Conservation (phyloP, 495 filamentous ascomycete genomes). For the Penicillium paxilli region DNA sequence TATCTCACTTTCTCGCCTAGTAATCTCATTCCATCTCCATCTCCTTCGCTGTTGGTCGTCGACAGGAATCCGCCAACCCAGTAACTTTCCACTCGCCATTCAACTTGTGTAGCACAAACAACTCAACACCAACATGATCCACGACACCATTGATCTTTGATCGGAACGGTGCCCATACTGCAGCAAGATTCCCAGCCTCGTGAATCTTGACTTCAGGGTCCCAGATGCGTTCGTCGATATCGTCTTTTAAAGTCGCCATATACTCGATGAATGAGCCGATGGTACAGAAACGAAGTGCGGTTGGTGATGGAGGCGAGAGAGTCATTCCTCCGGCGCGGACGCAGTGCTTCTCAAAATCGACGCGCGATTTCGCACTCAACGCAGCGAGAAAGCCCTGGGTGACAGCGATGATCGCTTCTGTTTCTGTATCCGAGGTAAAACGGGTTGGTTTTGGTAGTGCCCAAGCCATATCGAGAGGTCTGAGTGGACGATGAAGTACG, state of each 20-base stretch:
- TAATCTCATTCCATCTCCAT: slow-evolving; percentile 23
- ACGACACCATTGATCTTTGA: slow-evolving; percentile 40
- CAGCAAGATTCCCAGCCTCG: slow-evolving; percentile 31
- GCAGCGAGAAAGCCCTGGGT: slow-evolving; percentile 36
- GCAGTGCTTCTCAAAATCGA: slow-evolving; percentile 40
- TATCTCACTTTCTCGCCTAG: background rate
- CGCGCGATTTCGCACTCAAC: slow-evolving; percentile 30
- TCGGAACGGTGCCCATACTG: slow-evolving; percentile 43
- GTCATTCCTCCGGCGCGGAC: slow-evolving; percentile 41
- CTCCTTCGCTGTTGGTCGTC: slow-evolving; percentile 35
- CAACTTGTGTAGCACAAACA: slow-evolving; percentile 40
- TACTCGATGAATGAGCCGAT: slow-evolving; percentile 41
- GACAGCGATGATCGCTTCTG: slow-evolving; percentile 32
- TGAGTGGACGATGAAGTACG: background rate
- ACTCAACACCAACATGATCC: slow-evolving; percentile 42
- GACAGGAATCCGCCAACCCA: slow-evolving; percentile 42
- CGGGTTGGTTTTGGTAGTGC: slow-evolving; percentile 6
- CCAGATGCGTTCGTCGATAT: slow-evolving; percentile 41
- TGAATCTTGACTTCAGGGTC: slow-evolving; percentile 38
- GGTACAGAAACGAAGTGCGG: slow-evolving; percentile 38
- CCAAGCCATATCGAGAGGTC: slow-evolving; percentile 22
- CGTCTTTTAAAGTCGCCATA: slow-evolving; percentile 28
- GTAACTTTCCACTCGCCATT: slow-evolving; percentile 42
- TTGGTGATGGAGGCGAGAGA: slow-evolving; percentile 33
- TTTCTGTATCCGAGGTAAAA: slow-evolving; percentile 16